Conservation (phyloP, 2,329 filamentous ascomycete species). For the Plenodomus biglobosus region DNA sequence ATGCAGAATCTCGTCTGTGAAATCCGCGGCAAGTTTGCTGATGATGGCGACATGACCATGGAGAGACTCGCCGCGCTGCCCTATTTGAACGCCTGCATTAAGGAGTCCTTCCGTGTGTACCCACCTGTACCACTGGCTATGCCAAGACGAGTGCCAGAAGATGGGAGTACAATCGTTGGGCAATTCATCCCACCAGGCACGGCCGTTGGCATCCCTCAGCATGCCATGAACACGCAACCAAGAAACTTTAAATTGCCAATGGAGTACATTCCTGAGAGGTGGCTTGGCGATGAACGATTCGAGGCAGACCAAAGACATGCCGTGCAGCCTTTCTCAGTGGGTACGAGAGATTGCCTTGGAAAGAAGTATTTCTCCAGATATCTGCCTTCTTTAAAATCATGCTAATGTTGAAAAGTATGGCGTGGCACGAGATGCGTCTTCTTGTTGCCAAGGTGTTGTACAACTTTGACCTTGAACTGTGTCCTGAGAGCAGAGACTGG, state of each 20-base stretch:
- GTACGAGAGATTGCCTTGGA: slow-evolving; percentile 45
- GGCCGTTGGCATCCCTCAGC: slow-evolving; percentile 19
- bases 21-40: slow-evolving; percentile 29
- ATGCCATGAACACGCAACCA: slow-evolving; percentile 18
- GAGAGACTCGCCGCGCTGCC: slow-evolving; percentile 30
- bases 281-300: slow-evolving; percentile 35
- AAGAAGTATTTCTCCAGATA: slow-evolving; percentile 36
- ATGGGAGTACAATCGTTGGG: slow-evolving; percentile 44
- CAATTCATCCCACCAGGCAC: slow-evolving; percentile 37
- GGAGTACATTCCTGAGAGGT: slow-evolving; percentile 47
- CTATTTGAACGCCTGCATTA: slow-evolving; percentile 46
- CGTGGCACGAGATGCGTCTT: slow-evolving; percentile 47
- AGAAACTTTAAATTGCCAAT: slow-evolving; percentile 41
- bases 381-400: neutral
- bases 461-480: slow-evolving; percentile 45
- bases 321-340: slow-evolving; percentile 50
- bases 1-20: slow-evolving; percentile 34
- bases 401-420: slow-evolving; percentile 29
- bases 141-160: slow-evolving; percentile 38
- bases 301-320: slow-evolving; percentile 35
- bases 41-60: slow-evolving; percentile 41
- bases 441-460: slow-evolving; percentile 44
- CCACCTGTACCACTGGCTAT: slow-evolving; percentile 45
- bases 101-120: slow-evolving; percentile 48
- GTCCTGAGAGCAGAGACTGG: slow-evolving; percentile 35